These are phyloP conservation scores for Fusarium nelsonii DNA, from an alignment of 2,329 filamentous ascomycete genomes.

Conservation along the genomic window DNA sequence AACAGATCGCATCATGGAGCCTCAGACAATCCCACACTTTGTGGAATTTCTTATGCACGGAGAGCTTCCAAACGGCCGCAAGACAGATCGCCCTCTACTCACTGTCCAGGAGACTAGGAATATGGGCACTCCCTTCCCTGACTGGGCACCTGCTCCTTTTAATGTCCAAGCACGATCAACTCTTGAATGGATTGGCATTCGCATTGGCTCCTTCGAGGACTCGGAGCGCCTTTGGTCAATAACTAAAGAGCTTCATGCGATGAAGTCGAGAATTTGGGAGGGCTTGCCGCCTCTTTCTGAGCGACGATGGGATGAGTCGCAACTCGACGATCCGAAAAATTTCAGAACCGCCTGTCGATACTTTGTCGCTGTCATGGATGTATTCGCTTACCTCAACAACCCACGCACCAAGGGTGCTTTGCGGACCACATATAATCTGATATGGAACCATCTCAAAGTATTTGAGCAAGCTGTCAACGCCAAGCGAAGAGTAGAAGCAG, in stretches of 20 bases:
- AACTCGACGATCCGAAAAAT: constrained; percentile 38
- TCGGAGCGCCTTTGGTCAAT: constrained; percentile 28
- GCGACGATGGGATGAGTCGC: constrained; percentile 44
- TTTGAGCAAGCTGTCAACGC: constrained; percentile 48
- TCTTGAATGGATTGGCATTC: constrained; percentile 11
- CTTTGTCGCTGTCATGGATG: constrained; percentile 37
- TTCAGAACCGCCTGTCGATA: constrained; percentile 47
- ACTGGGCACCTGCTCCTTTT: constrained; percentile 46
- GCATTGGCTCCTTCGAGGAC: constrained; percentile 45
- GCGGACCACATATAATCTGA: constrained; percentile 47
- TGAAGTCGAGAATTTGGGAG: constrained; percentile 50
- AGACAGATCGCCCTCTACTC: constrained; percentile 20
- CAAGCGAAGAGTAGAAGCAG: constrained; percentile 5
- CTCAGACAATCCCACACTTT: constrained; percentile 41
- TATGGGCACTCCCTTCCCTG: constrained; percentile 25
- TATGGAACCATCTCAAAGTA: constrained; percentile 42
- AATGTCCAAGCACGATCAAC: constrained; percentile 15
- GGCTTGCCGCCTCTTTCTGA: constrained; percentile 48
- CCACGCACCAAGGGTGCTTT: constrained; percentile 32
- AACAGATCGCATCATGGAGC: constrained; percentile 43
- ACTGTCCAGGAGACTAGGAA: constrained; percentile 15
- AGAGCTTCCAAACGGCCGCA: constrained; percentile 11
- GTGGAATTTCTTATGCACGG: constrained; percentile 34
- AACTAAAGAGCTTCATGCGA: constrained; percentile 47
- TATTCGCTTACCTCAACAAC: constrained; percentile 48